Conservation (phyloP, 2,329 filamentous ascomycete genomes). For the Aspergillus persii region DNA sequence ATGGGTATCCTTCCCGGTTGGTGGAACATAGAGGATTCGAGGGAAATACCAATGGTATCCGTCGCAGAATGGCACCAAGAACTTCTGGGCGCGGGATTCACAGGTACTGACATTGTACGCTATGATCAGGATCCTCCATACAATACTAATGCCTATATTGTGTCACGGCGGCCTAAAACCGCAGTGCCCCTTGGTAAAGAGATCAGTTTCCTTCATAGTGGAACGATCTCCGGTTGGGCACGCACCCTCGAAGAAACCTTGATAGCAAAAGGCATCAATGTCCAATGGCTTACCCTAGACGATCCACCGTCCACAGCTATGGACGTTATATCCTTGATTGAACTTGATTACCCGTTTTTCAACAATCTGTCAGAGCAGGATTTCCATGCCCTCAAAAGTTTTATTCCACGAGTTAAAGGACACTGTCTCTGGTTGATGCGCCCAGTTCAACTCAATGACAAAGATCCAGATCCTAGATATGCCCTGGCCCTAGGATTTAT, state of each 20-base stretch:
- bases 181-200: neutral
- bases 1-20: slow-evolving; percentile 40
- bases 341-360: slow-evolving; percentile 13
- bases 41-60: slow-evolving; percentile 18
- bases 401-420: neutral
- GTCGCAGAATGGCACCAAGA: slow-evolving; percentile 17
- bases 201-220: neutral
- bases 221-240: neutral
- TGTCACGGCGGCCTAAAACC: neutral
- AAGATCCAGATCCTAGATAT: slow-evolving; percentile 12
- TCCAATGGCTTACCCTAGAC: slow-evolving; percentile 5
- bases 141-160: slow-evolving; percentile 11
- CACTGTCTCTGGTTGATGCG: slow-evolving; percentile 10
- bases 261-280: neutral
- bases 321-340: slow-evolving; percentile 14
- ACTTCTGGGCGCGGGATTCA: slow-evolving; percentile 20
- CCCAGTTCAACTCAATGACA: slow-evolving; percentile 3
- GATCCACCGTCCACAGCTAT: neutral
- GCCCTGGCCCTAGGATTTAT: slow-evolving; percentile 9
- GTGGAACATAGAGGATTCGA: slow-evolving; percentile 34
- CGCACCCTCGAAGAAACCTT: slow-evolving; percentile 4
- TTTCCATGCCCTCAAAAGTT: neutral
- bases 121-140: slow-evolving; percentile 13
- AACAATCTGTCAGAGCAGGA: neutral
- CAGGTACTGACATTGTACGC: slow-evolving; percentile 8